Evolutionary conservation across 164 flowering plant species (phyloP).

Genomic region (Malania oleifera): DNA sequence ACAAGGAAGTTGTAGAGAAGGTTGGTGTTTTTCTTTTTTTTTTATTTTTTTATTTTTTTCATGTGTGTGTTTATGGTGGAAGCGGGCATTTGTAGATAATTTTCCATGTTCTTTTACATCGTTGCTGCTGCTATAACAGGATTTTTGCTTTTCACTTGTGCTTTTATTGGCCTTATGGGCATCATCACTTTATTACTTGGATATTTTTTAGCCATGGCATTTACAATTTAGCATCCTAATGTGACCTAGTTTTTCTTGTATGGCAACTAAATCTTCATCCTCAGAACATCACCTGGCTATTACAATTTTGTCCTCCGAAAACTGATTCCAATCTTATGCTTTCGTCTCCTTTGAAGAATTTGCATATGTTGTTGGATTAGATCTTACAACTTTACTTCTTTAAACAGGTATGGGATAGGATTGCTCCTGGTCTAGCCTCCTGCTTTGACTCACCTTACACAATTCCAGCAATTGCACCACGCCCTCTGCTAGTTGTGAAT

Average conservation of each 20-base stretch:
- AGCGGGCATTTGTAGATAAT: not conserved
- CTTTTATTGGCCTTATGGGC: no score
- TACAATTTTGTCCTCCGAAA: no score
- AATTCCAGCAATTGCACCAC: constrained; percentile 75
- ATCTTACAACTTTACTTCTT: constrained; percentile 4
- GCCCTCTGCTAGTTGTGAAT: constrained; percentile 80
- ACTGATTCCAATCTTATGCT: no score
- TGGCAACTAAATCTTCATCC: no score
- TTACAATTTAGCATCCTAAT: no score
- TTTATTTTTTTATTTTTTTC: not conserved
- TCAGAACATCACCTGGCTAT: no score
- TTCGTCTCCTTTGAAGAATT: no score
- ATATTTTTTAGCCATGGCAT: not conserved
- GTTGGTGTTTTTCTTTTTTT: no score
- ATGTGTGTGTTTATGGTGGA: not conserved
- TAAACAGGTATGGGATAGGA: constrained; percentile 82
- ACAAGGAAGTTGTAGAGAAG: constrained; percentile 92
- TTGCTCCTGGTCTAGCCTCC: constrained; percentile 84
- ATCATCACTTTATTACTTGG: not conserved
- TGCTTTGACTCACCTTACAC: constrained; percentile 76
- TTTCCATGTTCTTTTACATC: not conserved
- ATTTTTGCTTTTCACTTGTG: not conserved
- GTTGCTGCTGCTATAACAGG: not conserved
- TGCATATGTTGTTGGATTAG: not conserved
- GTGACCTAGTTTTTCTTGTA: no score